Base-by-base conservation (phyloP, 2,329 filamentous ascomycete genomes). In the Phoma sp. region DNA sequence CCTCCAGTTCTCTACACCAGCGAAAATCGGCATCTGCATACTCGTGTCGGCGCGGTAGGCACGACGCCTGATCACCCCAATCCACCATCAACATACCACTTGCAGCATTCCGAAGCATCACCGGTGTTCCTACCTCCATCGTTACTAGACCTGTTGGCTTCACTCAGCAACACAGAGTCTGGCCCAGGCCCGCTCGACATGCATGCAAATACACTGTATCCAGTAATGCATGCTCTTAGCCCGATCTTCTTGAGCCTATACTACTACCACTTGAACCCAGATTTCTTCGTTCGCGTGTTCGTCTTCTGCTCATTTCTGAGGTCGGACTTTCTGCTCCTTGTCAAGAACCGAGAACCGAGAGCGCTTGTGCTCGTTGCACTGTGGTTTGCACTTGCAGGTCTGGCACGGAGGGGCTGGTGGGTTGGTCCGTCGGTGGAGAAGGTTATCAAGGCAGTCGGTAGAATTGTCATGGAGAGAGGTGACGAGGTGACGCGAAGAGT, bases 231-330 rank as follows among this genome's bases (percentile, higher is more conserved):
- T 25, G 67, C 64, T 0, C 48, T 74, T 2, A 67, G 65, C 3
- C 69, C 71, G 3, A 69, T 74, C 5, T 74, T 74, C 32, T 55
- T 71, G 17, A 70, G 67, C 7, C 36, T 74, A 15, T 74, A 73
- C 42, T 65, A 73, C 45, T 66, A 67, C 37, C 67, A 65, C 32
- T 57, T 72, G 1, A 60, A 63, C 12, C 53, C 64, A 0, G 71
- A 74, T 49, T 56, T 71, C 48, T 67, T 66, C 42, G 61, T 68
- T 10, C 69, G 71, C 10, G 57, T 69, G 3, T 55, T 63, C n/a
- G 66, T 65, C 5, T 64, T 67, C 30, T 64, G 67, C 7, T 71
- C 71, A 1, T 72, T 71, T 36, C 54, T 74, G 1, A 65, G 67
- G 51, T 60, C 68, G 0, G 64, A 69, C 0, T 74, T 69, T n/a